phyloP scores from a whole-genome alignment of 805 yeast genomes.

The Lachancea mirantina region DNA sequence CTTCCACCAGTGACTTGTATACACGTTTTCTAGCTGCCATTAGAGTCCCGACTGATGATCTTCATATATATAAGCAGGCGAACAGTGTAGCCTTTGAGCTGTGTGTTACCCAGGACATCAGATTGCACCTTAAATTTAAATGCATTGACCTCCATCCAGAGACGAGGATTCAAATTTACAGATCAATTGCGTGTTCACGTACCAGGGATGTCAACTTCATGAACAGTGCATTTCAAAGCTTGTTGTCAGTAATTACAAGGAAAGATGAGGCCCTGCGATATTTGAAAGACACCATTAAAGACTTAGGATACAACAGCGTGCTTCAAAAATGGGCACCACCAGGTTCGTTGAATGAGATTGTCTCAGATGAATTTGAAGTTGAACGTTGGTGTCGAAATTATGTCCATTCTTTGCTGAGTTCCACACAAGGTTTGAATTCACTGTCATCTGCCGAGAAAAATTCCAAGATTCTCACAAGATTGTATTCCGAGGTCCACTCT shows the following conservation, averaged over 20 bases:
- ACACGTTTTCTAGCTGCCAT: neutral
- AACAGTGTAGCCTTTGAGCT: neutral
- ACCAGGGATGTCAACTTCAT: slow-evolving; percentile 1
- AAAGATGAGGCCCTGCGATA: slow-evolving; percentile 31
- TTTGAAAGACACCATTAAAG: slow-evolving; percentile 24
- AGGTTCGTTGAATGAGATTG: slow-evolving; percentile 24
- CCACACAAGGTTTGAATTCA: too few relatives aligned
- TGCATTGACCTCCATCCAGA: neutral
- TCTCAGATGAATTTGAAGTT: slow-evolving; percentile 15
- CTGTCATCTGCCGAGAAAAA: too few relatives aligned
- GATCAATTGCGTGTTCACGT: slow-evolving; percentile 1
- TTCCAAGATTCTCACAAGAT: too few relatives aligned
- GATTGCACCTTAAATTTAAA: neutral
- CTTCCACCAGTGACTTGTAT: neutral
- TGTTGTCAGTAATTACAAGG: slow-evolving; percentile 9
- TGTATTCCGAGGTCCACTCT: too few relatives aligned
- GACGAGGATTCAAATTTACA: neutral
- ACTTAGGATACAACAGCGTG: slow-evolving; percentile 17
- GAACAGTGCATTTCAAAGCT: slow-evolving; percentile 13
- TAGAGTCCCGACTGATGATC: slow-evolving; percentile 1
- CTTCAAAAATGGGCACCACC: slow-evolving; percentile 31
- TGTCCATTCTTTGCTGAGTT: too few relatives aligned
- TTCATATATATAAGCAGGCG: neutral
- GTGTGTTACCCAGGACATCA: slow-evolving; percentile 1
- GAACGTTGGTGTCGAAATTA: slow-evolving; percentile 8